A percentile compares a stretch with the other conserved stretches of the same genome.
Evolutionary conservation across 1,139 yeast species (phyloP).

Genomic region (Sugiyamaella paludigena): DNA sequence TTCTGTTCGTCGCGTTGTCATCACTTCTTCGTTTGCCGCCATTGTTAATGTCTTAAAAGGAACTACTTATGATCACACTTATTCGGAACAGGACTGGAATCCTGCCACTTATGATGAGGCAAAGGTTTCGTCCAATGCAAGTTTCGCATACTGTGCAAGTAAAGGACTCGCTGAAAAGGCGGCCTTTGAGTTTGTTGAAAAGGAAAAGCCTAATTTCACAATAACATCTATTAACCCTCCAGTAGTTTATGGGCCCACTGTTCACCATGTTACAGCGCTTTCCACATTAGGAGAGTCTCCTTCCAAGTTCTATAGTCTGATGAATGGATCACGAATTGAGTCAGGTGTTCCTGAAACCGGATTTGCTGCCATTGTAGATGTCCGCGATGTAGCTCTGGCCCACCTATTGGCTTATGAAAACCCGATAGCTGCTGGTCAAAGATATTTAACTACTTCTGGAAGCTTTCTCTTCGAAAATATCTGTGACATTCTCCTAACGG

Average conservation of each 20-base stretch:
- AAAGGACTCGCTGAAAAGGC: constrained; percentile 45
- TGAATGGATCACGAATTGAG: constrained; percentile 14
- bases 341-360: constrained; percentile 22
- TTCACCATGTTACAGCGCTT: constrained; percentile 29
- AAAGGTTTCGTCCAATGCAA: constrained; percentile 3
- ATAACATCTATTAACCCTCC: constrained; percentile 48
- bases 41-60: constrained; percentile 25
- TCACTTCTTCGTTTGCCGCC: constrained; percentile 57
- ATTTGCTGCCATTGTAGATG: constrained; percentile 42
- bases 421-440: constrained; percentile 38
- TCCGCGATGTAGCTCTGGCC: constrained; percentile 53
- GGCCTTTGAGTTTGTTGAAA: constrained; percentile 44
- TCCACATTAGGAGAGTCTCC: constrained; percentile 26
- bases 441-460: constrained; percentile 43
- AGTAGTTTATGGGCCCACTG: constrained; percentile 49
- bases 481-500: constrained; percentile 38
- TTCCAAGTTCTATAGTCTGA: constrained; percentile 22
- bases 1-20: constrained; percentile 49
- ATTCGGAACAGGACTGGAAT: constrained; percentile 45
- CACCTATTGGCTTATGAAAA: constrained; percentile 47
- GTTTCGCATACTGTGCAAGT: constrained; percentile 39
- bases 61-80: constrained; percentile 34
- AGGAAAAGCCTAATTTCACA: constrained; percentile 41
- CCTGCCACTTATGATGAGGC: constrained; percentile 44
- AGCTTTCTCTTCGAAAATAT: constrained; percentile 37